Percentiles rank a stretch among this genome's conserved stretches.
These are phyloP conservation scores for Fusarium chuoi DNA, from an alignment of 2,329 filamentous ascomycete genomes.

Conservation along the genomic window DNA sequence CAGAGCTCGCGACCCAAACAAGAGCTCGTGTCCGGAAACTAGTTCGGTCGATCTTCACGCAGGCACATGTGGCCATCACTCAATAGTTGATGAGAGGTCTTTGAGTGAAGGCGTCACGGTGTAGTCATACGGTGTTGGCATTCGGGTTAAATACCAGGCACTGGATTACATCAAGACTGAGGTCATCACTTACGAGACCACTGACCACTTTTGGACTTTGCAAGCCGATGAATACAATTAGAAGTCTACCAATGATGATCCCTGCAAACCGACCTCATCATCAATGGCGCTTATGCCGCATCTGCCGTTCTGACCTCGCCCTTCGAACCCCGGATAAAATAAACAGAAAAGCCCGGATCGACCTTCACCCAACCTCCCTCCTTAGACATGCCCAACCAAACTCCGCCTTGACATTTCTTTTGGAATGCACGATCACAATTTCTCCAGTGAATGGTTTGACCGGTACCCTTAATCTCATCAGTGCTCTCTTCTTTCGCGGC, in stretches of 20 bases:
- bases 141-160: no score
- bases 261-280: rapidly evolving
- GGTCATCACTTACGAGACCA: neutral
- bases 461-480: neutral
- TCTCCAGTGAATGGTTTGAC: neutral
- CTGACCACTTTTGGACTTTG: neutral
- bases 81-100: neutral
- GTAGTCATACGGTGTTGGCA: neutral
- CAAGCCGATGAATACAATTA: rapidly evolving
- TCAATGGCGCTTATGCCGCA: neutral
- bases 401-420: neutral
- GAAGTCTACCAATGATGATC: rapidly evolving
- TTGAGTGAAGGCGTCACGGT: rapidly evolving
- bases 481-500: neutral
- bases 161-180: neutral
- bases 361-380: neutral
- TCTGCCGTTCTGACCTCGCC: neutral
- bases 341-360: neutral
- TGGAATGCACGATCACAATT: neutral
- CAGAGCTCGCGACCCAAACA: neutral
- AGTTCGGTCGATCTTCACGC: rapidly evolving
- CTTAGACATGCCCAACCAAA: neutral
- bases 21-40: no score
- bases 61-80: neutral
- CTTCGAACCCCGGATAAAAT: neutral